A percentile compares a stretch with the other conserved stretches of the same genome.
Conservation (phyloP, 2,329 filamentous ascomycete genomes). For the Aspergillus chevalieri region DNA sequence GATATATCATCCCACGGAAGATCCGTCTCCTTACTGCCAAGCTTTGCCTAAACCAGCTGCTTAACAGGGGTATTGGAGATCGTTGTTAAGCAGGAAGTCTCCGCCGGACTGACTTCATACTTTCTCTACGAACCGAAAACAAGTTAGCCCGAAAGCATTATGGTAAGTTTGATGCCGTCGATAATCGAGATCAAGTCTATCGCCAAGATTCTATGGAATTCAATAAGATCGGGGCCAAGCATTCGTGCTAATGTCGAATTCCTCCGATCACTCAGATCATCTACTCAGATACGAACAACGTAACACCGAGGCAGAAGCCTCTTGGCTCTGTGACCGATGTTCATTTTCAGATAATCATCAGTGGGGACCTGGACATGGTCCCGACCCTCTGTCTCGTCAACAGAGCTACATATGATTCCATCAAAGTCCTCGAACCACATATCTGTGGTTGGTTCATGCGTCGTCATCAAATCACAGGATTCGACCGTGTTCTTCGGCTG, state of each 20-base stretch:
- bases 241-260: neutral
- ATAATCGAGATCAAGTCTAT: neutral
- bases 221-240: neutral
- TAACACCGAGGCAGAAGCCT: conserved; percentile 2
- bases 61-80: conserved; percentile 6
- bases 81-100: conserved; percentile 2
- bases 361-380: conserved; percentile 17
- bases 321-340: conserved; percentile 23
- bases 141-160: neutral
- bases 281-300: conserved; percentile 5
- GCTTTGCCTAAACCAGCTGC: neutral
- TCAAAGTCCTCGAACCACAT: conserved; percentile 20
- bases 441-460: conserved; percentile 24
- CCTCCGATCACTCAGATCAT: conserved; percentile 4
- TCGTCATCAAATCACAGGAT: conserved; percentile 51
- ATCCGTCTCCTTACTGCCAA: conserved; percentile 8
- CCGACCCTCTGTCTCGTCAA: conserved; percentile 21
- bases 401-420: conserved; percentile 20
- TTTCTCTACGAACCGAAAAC: neutral
- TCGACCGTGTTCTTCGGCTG: conserved; percentile 50
- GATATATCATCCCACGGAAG: conserved; percentile 2
- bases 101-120: neutral
- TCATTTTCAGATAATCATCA: conserved; percentile 24
- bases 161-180: neutral
- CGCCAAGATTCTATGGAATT: neutral